These are phyloP conservation scores for Wallacemonas sp. DNA, from an alignment of 208 protist species.

Conservation along the genomic window DNA sequence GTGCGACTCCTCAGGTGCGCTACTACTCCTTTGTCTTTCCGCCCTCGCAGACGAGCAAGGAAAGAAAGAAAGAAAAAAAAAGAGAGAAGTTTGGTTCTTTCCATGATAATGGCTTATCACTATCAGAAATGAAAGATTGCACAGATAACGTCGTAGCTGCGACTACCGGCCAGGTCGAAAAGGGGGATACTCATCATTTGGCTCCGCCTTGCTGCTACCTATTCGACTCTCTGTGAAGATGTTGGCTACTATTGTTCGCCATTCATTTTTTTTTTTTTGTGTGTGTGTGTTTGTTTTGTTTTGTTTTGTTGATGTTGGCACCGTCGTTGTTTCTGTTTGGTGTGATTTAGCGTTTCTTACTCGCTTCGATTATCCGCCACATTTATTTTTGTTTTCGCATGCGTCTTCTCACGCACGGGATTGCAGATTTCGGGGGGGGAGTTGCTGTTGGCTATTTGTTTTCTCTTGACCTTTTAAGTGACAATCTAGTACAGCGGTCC, in stretches of 20 bases:
- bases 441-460: background rate
- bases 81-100: conserved; percentile 13
- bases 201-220: no score
- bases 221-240: no score
- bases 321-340: background rate
- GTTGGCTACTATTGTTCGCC: no score
- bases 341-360: background rate
- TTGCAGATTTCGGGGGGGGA: background rate
- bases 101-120: no score
- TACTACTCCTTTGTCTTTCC: no score
- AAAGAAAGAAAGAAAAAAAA: conserved; percentile 19
- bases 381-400: background rate
- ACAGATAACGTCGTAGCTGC: no score
- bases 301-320: conserved; percentile 13
- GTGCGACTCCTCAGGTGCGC: no score
- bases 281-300: conserved; percentile 17
- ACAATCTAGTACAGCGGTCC: conserved; percentile 4
- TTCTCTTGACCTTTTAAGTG: background rate
- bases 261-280: background rate
- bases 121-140: no score
- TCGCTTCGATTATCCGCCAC: background rate
- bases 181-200: no score
- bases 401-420: background rate
- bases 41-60: no score
- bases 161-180: no score